phyloP scores from a whole-genome alignment of 2,329 filamentous ascomycete genomes.

The Aspergillus neotritici region DNA sequence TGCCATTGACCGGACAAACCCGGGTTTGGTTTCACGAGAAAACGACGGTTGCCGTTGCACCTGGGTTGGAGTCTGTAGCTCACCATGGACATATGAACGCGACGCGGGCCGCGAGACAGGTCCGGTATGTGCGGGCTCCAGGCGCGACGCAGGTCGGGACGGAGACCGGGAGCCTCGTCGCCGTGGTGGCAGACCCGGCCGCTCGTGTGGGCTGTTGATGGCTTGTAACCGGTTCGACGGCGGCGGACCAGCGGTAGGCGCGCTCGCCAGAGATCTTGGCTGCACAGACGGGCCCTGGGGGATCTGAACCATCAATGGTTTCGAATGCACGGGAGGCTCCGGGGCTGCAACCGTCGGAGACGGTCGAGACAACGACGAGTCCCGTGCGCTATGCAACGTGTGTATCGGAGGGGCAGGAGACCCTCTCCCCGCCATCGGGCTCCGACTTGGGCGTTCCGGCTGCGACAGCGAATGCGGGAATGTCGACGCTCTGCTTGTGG shows the following conservation, averaged over 20 bases:
- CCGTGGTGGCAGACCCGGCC: conserved; percentile 47
- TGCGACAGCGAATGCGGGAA: conserved; percentile 17
- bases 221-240: conserved; percentile 36
- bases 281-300: conserved; percentile 20
- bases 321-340: conserved; percentile 24
- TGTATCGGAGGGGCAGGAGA: conserved; percentile 13
- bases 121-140: conserved; percentile 9
- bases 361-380: conserved; percentile 23
- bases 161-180: conserved; percentile 22
- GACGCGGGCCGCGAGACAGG: conserved; percentile 14
- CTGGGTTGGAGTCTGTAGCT: conserved; percentile 16
- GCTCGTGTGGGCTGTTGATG: conserved; percentile 36
- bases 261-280: conserved; percentile 17
- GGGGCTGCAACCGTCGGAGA: conserved; percentile 14
- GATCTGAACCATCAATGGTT: conserved; percentile 30
- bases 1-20: conserved; percentile 13
- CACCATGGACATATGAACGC: conserved; percentile 8
- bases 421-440: conserved; percentile 25
- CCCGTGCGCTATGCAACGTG: conserved; percentile 22
- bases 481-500: conserved; percentile 10
- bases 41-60: conserved; percentile 25
- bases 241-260: conserved; percentile 22
- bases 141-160: conserved; percentile 11
- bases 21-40: conserved; percentile 22
- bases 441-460: conserved; percentile 23